These are phyloP conservation scores for Phytophthora meadii DNA, from an alignment of 352 stramenopile genomes.

Conservation along the genomic window DNA sequence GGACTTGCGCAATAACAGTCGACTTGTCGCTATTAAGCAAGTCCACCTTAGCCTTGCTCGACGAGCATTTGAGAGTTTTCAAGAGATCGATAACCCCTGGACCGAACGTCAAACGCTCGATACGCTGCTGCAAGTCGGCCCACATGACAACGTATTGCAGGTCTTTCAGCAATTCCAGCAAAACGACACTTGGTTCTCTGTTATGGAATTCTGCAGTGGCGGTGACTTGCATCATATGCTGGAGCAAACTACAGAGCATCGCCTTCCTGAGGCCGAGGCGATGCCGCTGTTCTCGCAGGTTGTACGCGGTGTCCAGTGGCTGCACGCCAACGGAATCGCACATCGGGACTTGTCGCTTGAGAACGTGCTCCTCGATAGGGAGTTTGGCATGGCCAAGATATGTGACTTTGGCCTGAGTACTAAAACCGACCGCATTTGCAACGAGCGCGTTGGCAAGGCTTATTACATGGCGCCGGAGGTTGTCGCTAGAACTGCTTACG, in stretches of 20 bases:
- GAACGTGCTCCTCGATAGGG: constrained; percentile 41
- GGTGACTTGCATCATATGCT: constrained; percentile 49
- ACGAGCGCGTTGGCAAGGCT: constrained; percentile 42
- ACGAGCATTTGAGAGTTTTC: neutral
- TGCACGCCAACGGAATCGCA: constrained; percentile 49
- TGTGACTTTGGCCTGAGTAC: constrained; percentile 70
- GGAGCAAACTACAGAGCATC: constrained; percentile 16
- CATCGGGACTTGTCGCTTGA: constrained; percentile 63
- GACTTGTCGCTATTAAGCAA: neutral
- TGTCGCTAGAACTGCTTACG: constrained; percentile 42
- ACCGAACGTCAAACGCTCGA: neutral
- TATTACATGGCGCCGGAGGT: constrained; percentile 69
- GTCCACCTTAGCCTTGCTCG: neutral
- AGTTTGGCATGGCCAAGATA: constrained; percentile 38
- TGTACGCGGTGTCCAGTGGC: constrained; percentile 34
- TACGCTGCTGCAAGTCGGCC: neutral
- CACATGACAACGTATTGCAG: neutral
- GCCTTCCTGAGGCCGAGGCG: constrained; percentile 25
- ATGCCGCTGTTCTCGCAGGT: constrained; percentile 41
- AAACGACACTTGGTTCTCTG: constrained; percentile 44
- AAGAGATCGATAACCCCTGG: neutral
- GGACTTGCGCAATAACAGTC: neutral
- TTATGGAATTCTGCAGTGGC: constrained; percentile 58
- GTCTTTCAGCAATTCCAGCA: constrained; percentile 7
- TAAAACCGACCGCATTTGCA: constrained; percentile 23